These are phyloP conservation scores for Magnaporthiopsis rhizophila DNA, from an alignment of 2,329 filamentous ascomycete genomes.

Conservation along the genomic window DNA sequence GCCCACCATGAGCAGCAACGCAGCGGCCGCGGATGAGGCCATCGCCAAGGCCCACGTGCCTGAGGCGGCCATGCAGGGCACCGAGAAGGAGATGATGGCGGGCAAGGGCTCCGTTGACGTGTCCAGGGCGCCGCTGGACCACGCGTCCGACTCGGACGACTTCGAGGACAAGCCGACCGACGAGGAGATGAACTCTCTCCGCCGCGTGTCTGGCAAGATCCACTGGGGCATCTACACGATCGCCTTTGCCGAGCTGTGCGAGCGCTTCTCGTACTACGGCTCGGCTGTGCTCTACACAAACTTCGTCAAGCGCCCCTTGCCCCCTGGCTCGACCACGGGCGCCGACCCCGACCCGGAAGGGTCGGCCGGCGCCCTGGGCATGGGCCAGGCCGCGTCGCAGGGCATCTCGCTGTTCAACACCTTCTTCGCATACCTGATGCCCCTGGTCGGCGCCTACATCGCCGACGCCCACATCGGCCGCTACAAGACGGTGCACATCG, in stretches of 20 bases:
- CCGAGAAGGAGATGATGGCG: slow-evolving; percentile 8
- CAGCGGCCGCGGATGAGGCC: slow-evolving; percentile 2
- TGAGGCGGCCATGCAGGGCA: slow-evolving; percentile 7
- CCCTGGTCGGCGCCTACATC: slow-evolving; percentile 39
- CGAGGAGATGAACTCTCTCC: slow-evolving; percentile 54
- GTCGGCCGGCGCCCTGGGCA: slow-evolving; percentile 44
- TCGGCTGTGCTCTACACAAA: slow-evolving; percentile 61
- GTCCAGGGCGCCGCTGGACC: background rate
- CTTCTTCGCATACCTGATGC: slow-evolving; percentile 55
- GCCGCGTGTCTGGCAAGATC: slow-evolving; percentile 55
- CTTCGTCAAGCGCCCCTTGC: slow-evolving; percentile 51
- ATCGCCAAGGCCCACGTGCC: slow-evolving; percentile 8
- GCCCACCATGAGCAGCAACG: slow-evolving; percentile 1
- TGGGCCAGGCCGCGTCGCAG: slow-evolving; percentile 52
- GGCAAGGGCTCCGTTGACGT: slow-evolving; percentile 7
- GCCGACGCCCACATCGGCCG: slow-evolving; percentile 57
- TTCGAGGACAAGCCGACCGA: slow-evolving; percentile 38
- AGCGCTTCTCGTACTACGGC: slow-evolving; percentile 73
- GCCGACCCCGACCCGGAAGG: slow-evolving; percentile 27
- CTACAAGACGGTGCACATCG: slow-evolving; percentile 64
- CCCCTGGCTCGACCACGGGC: slow-evolving; percentile 45
- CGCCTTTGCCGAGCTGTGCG: slow-evolving; percentile 65
- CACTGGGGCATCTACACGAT: slow-evolving; percentile 61
- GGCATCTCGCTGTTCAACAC: slow-evolving; percentile 45
- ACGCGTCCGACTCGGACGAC: slow-evolving; percentile 7